Evolutionary conservation across 2,329 filamentous ascomycete genomes (phyloP), one percentile per base, ranked within the genome.

Genomic region (Mycogone perniciosa): DNA sequence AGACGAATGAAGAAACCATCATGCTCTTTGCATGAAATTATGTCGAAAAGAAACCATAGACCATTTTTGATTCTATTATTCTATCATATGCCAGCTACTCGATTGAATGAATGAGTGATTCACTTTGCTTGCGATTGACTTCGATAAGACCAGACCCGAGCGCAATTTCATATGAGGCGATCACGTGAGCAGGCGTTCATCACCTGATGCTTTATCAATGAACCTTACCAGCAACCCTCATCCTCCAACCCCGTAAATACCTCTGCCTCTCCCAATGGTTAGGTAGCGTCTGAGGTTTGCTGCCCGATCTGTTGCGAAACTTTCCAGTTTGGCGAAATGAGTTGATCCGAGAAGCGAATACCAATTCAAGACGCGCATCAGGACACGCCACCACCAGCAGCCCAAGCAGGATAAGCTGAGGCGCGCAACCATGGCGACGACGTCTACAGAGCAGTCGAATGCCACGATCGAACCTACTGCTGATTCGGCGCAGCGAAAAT

Each of bases 401-500:
- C 7, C 7, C 7, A 35, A 35, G 31, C 31, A 34, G 30, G 31
- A 8, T 6, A 13, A 26, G 20, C n/a, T 30, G 10, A 45, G 26
- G 31, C 20, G 30, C 43, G 9, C 20, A 33, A 37, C 29, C 13
- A 64, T 64, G 63, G 59, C 63, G 7, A 58, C 62, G 7, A 58
- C 62, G 34, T 54, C 64, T 46, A 44, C 64, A 6, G 55, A 60
- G 37, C 51, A 60, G 51, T 35, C 60, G 8, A 57, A 55, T 6
- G 45, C 50, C 29, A 56, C 60, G 29, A 45, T 51, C 29, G 57
- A 65, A 26, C 44, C 43, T 2, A 29, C 47, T 9, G 42, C 56
- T 7, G 38, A 42, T 7, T 46, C 44, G 6, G 54, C 55, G 29
- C 48, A 59, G 1, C 66, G 69, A 59, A 86, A 82, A 61, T 81